Base-by-base conservation (phyloP, 139 green algal species). In the Cymbomonas tetramitiformis region DNA sequence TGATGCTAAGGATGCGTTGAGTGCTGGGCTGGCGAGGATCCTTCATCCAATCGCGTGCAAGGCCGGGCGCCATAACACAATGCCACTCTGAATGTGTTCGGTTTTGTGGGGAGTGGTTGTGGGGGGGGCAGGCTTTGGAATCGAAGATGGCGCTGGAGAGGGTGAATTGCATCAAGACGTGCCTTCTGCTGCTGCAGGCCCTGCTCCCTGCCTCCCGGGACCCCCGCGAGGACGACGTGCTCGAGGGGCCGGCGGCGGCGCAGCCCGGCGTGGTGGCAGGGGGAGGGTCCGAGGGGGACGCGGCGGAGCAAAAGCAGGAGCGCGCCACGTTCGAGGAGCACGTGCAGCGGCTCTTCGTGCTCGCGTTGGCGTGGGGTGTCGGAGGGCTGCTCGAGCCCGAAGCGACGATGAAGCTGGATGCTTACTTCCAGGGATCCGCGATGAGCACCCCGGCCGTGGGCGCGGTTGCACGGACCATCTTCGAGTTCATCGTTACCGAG, bases 91-190 rank as follows among this genome's bases (percentile, higher is more conserved):
- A n/a, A n/a, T n/a, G n/a, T n/a, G n/a, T n/a, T n/a, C n/a, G n/a
- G n/a, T n/a, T n/a, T n/a, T n/a, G n/a, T n/a, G n/a, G n/a, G n/a
- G n/a, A n/a, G n/a, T n/a, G n/a, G n/a, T n/a, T n/a, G n/a, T n/a
- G n/a, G n/a, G n/a, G 87, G 70, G 73, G 64, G 47, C 51, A 79
- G 66, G 61, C 77, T 21, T 71, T 85, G 2, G 58, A 65, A 19
- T 76, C 86, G 72, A 56, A 71, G 55, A 51, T 61, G 9, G 75
- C 80, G 21, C 52, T 61, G 52, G 76, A 79, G 61, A 76, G 64
- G 23, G 74, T 90, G 21, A 77, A 77, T 0, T 40, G 78, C 24
- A 91, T 93, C 19, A 90, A 93, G 78, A 78, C 86, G 71, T 57
- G 81, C 48, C 71, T 65, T 30, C 83, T 90, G 75, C 72, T 88